A percentile compares a stretch with the other conserved stretches of the same genome.
These are phyloP conservation scores for Leishmania turanica DNA, from an alignment of 208 protist genomes.

Conservation along the genomic window DNA sequence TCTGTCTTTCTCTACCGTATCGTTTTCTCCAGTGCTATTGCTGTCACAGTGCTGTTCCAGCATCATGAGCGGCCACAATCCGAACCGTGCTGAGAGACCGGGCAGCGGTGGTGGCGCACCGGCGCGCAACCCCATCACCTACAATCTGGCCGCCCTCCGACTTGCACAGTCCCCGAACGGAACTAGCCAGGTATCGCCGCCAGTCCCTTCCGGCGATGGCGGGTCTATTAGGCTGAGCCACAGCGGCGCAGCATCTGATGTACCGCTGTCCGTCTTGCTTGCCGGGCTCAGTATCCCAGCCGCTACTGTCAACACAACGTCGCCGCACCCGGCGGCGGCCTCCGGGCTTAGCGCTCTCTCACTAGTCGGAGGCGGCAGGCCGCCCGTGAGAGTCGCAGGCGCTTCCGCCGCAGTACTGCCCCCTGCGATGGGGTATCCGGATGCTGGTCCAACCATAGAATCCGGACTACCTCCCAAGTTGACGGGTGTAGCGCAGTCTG, in stretches of 20 bases:
- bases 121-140: constrained; percentile 25
- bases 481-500: neutral
- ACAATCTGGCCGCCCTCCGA: constrained; percentile 27
- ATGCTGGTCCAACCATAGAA: neutral
- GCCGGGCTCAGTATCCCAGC: neutral
- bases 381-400: neutral
- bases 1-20: neutral
- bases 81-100: neutral
- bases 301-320: neutral
- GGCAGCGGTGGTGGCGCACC: neutral
- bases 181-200: neutral
- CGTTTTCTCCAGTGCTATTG: neutral
- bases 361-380: neutral
- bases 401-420: neutral
- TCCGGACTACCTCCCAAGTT: neutral
- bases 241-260: neutral
- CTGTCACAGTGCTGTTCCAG: neutral
- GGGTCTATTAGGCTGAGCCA: neutral
- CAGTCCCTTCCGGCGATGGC: neutral
- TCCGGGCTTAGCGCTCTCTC: neutral
- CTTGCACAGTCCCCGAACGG: constrained; percentile 17
- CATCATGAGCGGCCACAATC: neutral
- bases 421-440: neutral
- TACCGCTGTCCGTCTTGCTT: constrained; percentile 9
- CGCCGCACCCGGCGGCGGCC: neutral